Evolutionary conservation across 106 monocot genomes (phyloP).

Genomic region (Dendrobium chrysotoxum): DNA sequence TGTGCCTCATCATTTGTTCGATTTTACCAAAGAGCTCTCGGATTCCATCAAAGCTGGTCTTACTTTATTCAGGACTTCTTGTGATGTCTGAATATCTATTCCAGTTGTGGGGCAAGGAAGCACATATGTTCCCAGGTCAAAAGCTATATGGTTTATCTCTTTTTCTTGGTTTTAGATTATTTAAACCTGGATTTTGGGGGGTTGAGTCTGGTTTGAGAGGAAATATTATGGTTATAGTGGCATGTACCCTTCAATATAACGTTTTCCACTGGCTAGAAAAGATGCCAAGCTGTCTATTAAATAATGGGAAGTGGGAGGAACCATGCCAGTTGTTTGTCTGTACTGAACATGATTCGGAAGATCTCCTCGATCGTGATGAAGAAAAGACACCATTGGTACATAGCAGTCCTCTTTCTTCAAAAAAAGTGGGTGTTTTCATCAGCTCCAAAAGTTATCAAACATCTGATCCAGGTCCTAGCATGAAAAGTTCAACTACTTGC

Average conservation of each 20-base stretch:
- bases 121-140: slow-evolving; percentile 84
- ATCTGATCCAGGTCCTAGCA: slow-evolving; percentile 20
- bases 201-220: slow-evolving; percentile 83
- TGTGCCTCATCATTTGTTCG: slow-evolving; percentile 76
- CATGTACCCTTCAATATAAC: slow-evolving; percentile 91
- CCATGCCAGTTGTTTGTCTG: slow-evolving; percentile 84
- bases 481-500: slow-evolving; percentile 23
- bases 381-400: slow-evolving; percentile 22
- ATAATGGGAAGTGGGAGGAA: slow-evolving; percentile 88
- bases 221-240: slow-evolving; percentile 78
- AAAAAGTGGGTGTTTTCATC: slow-evolving; percentile 16
- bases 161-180: slow-evolving; percentile 65
- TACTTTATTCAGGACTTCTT: slow-evolving; percentile 77
- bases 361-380: neutral
- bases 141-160: slow-evolving; percentile 40
- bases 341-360: slow-evolving; percentile 13
- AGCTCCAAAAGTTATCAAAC: slow-evolving; percentile 15
- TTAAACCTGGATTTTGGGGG: slow-evolving; percentile 92
- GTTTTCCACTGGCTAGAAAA: slow-evolving; percentile 75
- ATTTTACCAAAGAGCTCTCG: slow-evolving; percentile 77
- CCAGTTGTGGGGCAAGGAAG: slow-evolving; percentile 83
- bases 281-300: slow-evolving; percentile 52
- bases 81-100: slow-evolving; percentile 74
- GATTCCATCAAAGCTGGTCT: slow-evolving; percentile 76
- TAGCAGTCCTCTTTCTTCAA: slow-evolving; percentile 21